phyloP scores from a whole-genome alignment of 1,139 yeast genomes.

The Lodderomyces pseudojiufengensis region DNA sequence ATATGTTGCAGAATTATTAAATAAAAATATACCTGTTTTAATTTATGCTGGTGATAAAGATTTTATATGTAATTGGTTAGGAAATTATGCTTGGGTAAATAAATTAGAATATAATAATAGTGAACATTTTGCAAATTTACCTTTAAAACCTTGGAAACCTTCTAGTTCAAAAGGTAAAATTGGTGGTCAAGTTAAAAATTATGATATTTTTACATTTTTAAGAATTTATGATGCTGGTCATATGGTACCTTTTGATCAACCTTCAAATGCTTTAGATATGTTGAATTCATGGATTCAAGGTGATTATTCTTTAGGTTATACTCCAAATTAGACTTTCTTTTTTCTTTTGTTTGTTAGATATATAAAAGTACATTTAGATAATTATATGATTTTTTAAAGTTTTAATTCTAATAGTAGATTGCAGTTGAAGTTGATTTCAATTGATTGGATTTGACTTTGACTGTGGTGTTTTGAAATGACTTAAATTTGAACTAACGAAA shows the following conservation, averaged over 20 bases:
- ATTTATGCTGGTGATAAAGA: conserved; percentile 85
- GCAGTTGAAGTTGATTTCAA: too few species aligned
- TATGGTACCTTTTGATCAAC: conserved; percentile 51
- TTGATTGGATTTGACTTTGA: too few species aligned
- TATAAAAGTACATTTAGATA: too few species aligned
- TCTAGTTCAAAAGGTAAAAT: conserved; percentile 8
- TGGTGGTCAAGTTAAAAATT: conserved; percentile 48
- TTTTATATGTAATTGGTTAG: conserved; percentile 83
- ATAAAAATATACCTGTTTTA: conserved; percentile 61
- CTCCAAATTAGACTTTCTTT: background rate
- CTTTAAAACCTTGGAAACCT: conserved; percentile 39
- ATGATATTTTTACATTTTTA: conserved; percentile 43
- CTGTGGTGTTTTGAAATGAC: too few species aligned
- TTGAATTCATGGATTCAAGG: conserved; percentile 44
- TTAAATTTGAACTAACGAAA: too few species aligned
- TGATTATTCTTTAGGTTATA: conserved; percentile 22
- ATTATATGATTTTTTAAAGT: too few species aligned
- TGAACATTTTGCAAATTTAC: conserved; percentile 43
- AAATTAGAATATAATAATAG: conserved; percentile 62
- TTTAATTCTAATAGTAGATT: too few species aligned
- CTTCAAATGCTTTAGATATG: conserved; percentile 43
- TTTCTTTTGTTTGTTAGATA: background rate
- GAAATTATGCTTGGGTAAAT: conserved; percentile 77
- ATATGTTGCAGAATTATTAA: conserved; percentile 59
- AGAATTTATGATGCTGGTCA: conserved; percentile 48